Percentiles rank a stretch among this genome's conserved stretches.
phyloP scores from a whole-genome alignment of 305 asterid genomes.

The Coffea humblotiana region DNA sequence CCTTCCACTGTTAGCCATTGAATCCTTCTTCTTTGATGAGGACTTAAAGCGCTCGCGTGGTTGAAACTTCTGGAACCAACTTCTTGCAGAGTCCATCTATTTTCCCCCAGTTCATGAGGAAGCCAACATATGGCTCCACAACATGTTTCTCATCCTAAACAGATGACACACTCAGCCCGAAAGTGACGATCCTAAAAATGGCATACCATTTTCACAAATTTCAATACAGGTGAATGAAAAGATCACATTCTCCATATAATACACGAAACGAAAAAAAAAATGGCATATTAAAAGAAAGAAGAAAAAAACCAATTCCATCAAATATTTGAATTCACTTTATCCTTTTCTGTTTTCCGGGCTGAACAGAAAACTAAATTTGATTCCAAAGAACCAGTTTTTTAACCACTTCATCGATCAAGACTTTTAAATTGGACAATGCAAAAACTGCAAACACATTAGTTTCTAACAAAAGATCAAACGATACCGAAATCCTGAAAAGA shows the following conservation, averaged over 20 bases:
- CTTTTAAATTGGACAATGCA: background rate
- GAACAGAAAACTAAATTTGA: background rate
- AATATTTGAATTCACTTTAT: background rate
- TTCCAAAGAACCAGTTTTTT: background rate
- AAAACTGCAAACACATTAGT: background rate
- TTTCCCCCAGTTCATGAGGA: constrained; percentile 41
- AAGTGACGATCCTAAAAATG: background rate
- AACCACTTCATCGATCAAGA: background rate
- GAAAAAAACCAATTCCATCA: background rate
- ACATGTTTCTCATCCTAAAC: constrained; percentile 38
- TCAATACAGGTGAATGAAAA: background rate
- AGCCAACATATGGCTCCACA: constrained; percentile 19
- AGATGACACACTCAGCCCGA: constrained; percentile 1
- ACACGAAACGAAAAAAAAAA: background rate
- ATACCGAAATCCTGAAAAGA: constrained; percentile 10
- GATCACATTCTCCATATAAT: background rate
- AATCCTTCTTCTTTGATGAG: constrained; percentile 52
- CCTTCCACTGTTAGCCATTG: constrained; percentile 58
- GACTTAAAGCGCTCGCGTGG: constrained; percentile 75
- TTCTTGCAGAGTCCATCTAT: constrained; percentile 80
- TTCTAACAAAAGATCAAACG: constrained; percentile 7
- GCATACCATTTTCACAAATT: background rate
- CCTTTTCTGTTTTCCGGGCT: background rate
- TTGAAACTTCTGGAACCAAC: constrained; percentile 87
- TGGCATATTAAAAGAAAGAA: too few relatives aligned